A percentile compares a stretch with the other conserved stretches of the same genome.
Evolutionary conservation across 371 early-diverging fungal species (phyloP).

Genomic region (Mortierella sp.): DNA sequence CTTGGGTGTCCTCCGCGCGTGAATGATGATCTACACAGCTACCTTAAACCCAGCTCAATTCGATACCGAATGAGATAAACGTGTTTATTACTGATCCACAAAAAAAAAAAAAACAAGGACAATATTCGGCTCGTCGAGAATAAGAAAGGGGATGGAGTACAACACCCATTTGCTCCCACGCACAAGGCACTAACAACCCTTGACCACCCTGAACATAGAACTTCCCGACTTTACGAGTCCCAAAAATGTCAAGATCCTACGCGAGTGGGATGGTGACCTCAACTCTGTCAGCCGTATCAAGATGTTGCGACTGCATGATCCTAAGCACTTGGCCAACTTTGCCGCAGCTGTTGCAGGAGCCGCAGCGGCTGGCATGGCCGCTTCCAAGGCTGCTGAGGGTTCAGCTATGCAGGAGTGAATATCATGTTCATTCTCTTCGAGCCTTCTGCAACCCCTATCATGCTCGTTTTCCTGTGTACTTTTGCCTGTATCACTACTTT

Average conservation of each 20-base stretch:
- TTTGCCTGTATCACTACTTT: too few relatives aligned
- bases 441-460: too few relatives aligned
- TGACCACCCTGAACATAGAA: conserved; percentile 57
- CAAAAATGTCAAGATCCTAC: conserved; percentile 61
- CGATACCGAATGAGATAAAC: conserved; percentile 42
- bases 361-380: conserved; percentile 21
- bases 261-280: conserved; percentile 70
- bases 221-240: conserved; percentile 68
- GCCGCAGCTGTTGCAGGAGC: conserved; percentile 28
- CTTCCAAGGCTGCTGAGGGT: conserved; percentile 17
- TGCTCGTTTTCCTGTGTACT: too few relatives aligned
- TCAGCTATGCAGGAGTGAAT: conserved; percentile 49
- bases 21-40: conserved; percentile 48
- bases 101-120: background rate
- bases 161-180: too few relatives aligned
- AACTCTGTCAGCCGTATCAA: conserved; percentile 56
- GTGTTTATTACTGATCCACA: conserved; percentile 29
- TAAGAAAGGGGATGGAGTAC: too few relatives aligned
- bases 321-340: conserved; percentile 40
- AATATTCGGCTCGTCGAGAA: too few relatives aligned
- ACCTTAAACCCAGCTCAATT: conserved; percentile 55
- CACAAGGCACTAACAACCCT: too few relatives aligned
- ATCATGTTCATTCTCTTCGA: background rate
- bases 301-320: conserved; percentile 43
- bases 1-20: too few relatives aligned